Base-by-base conservation (phyloP, 2,329 filamentous ascomycete species). In the Hysterium pulicare region DNA sequence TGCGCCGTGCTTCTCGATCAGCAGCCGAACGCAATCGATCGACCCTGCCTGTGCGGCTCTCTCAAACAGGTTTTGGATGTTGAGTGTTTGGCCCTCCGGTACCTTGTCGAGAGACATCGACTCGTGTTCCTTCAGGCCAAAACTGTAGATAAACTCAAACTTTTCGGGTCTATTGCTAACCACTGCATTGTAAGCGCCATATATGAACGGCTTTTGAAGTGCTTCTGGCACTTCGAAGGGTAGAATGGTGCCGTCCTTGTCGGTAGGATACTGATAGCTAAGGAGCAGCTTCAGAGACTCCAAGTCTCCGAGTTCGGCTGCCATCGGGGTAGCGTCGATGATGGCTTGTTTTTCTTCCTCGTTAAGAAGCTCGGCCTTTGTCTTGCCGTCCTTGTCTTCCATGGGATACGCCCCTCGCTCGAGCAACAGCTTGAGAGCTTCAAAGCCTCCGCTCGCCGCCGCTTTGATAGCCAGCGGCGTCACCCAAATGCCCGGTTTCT, bases 41-140 rank as follows among this genome's bases (percentile, higher is more conserved):
- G 28, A n/a, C 13, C 16, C 28, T 3, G 28, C 16, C 28, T 8
- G 13, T 5, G 28, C 28, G 28, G 28, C 3, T 31, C 16, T 16
- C 13, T 31, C 13, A 16, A 31, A n/a, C 8, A 31, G 3, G 16
- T 31, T 9, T 11, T 31, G 13, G 28, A 31, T 31, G 28, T 31
- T n/a, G n/a, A n/a, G n/a, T n/a, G n/a, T n/a, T n/a, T n/a, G n/a
- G n/a, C n/a, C 38, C 24, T 41, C 21, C 8, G 32, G 38, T 4
- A 41, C 15, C 6, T 22, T 30, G 38, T 45, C 34, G 7, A 41
- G 34, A 2, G 38, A 41, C 38, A 40, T 37, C n/a, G 42, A 16
- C 17, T 38, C 33, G 34, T n/a, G n/a, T n/a, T n/a, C n/a, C n/a
- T n/a, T 31, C 5, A 31, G 16, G 13, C 13, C 8, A 16, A n/a